Evolutionary conservation across 2,329 filamentous ascomycete genomes (phyloP).

Genomic region (Teratosphaeria pseudoeucalypti): DNA sequence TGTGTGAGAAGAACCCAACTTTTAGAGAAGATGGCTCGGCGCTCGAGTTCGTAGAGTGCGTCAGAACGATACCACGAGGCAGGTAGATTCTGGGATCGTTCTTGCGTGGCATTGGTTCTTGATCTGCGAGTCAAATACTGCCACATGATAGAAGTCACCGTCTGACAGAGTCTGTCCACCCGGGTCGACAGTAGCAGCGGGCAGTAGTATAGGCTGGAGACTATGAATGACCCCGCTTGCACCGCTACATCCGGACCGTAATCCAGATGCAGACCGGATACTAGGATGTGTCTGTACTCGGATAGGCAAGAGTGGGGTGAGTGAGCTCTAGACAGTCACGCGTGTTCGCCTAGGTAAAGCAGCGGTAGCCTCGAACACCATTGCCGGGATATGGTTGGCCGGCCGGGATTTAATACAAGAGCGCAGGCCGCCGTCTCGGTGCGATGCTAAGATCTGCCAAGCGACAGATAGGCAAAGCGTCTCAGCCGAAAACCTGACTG

Average conservation of each 20-base stretch:
- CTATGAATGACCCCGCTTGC: background rate
- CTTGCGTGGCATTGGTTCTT: constrained; percentile 8
- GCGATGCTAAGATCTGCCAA: no score
- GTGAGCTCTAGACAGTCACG: background rate
- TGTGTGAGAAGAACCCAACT: constrained; percentile 46
- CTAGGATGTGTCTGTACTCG: background rate
- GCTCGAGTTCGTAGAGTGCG: constrained; percentile 36
- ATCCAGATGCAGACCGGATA: background rate
- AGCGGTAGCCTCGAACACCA: background rate
- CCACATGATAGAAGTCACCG: background rate
- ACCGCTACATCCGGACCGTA: background rate
- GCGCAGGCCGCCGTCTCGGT: no score
- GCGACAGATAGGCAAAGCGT: no score
- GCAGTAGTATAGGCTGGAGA: background rate
- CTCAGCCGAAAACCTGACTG: no score
- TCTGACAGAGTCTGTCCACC: background rate
- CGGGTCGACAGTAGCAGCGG: background rate
- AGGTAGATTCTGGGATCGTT: constrained; percentile 20
- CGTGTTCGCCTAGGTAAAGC: background rate
- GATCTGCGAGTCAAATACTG: background rate
- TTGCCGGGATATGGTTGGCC: background rate
- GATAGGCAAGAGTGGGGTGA: background rate
- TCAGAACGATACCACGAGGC: constrained; percentile 33
- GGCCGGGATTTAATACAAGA: no score
- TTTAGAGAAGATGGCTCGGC: constrained; percentile 41